A percentile compares a stretch with the other conserved stretches of the same genome.
Evolutionary conservation across 2,329 filamentous ascomycete genomes (phyloP).

Genomic region (Botrytis sinoallii): DNA sequence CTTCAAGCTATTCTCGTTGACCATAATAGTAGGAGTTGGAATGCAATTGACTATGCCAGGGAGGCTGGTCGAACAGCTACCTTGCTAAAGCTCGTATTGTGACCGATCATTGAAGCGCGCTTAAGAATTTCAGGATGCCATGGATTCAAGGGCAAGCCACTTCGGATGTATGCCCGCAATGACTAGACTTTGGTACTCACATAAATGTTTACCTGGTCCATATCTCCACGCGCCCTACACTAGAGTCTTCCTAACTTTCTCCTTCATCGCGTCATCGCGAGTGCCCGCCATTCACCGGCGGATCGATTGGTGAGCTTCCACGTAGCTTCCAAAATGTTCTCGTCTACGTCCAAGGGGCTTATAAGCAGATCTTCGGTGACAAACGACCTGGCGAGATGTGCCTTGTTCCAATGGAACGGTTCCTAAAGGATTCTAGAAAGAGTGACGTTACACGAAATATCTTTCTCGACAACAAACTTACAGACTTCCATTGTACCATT

Average conservation of each 20-base stretch:
- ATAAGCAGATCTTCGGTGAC: not conserved
- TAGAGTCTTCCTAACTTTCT: not conserved
- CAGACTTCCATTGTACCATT: not conserved
- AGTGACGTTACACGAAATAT: not conserved
- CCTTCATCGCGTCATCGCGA: not conserved
- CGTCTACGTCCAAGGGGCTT: not conserved
- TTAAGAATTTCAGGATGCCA: not conserved
- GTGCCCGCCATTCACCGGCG: not conserved
- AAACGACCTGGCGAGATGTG: not conserved
- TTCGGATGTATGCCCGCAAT: not conserved
- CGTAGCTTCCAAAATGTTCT: not conserved
- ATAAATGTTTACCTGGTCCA: not conserved
- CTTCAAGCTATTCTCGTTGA: not conserved
- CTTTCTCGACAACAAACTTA: not conserved
- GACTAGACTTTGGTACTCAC: not conserved
- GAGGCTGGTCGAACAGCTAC: not conserved
- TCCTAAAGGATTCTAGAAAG: not conserved
- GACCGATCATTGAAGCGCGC: conserved; percentile 1
- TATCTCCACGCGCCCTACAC: not conserved
- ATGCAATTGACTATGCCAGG: not conserved
- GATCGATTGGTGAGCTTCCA: not conserved
- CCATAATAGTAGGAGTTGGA: not conserved
- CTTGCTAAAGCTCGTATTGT: not conserved
- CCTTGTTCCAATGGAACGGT: not conserved
- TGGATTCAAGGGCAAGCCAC: not conserved